Percentiles rank a stretch among this genome's conserved stretches.
Conservation (phyloP, 345 rosid genomes). For the Hypericum perforatum region DNA sequence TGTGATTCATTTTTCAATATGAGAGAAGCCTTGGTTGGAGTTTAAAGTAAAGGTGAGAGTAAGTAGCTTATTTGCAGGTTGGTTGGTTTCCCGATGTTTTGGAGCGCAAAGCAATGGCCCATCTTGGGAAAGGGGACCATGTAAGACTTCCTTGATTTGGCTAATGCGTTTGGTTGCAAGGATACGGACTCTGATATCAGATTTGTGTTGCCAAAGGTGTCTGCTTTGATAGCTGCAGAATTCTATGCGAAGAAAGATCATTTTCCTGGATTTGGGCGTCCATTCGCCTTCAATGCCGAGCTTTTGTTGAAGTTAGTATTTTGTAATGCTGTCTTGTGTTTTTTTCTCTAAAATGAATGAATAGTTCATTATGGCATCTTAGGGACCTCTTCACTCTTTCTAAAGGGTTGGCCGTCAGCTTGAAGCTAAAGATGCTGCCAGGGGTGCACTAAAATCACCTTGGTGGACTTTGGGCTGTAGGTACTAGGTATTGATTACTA, state of each 20-base stretch:
- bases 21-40: neutral
- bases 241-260: conserved; percentile 18
- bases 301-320: conserved; percentile 18
- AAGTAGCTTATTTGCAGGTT: conserved; percentile 11
- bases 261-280: conserved; percentile 22
- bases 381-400: neutral
- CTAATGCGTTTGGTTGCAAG: conserved; percentile 12
- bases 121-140: conserved; percentile 19
- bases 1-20: neutral
- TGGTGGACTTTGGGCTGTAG: conserved; percentile 27
- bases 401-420: conserved; percentile 16
- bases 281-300: conserved; percentile 23
- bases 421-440: conserved; percentile 25
- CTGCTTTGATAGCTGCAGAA: conserved; percentile 21
- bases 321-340: neutral
- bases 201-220: conserved; percentile 10
- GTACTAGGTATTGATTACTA: conserved; percentile 6
- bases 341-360: neutral
- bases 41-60: conserved; percentile 4
- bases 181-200: conserved; percentile 5
- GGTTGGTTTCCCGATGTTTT: conserved; percentile 22
- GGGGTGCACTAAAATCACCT: conserved; percentile 23
- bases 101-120: conserved; percentile 15
- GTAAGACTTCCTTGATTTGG: conserved; percentile 10
- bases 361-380: neutral